Conservation (phyloP, 148 eudicot species). For the Rhododendron griersonianum region DNA sequence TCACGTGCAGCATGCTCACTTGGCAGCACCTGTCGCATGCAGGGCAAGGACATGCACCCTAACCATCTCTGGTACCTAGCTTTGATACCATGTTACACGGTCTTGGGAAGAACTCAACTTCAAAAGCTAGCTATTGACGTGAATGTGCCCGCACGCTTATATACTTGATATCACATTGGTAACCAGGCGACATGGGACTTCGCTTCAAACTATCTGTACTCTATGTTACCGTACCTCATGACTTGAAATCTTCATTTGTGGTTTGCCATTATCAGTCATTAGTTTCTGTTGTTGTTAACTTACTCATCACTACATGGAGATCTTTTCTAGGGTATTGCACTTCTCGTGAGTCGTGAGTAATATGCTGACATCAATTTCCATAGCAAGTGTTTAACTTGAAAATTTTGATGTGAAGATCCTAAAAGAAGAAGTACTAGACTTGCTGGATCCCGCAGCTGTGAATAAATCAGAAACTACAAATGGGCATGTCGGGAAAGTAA, state of each 20-base stretch:
- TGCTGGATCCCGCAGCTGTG: constrained; percentile 59
- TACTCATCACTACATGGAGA: background rate
- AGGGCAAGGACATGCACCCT: too few relatives aligned
- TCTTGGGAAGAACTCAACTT: too few relatives aligned
- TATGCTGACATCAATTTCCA: background rate
- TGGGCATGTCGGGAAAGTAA: constrained; percentile 55
- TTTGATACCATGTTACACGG: too few relatives aligned
- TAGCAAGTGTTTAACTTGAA: constrained; percentile 19
- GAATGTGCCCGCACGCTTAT: too few relatives aligned
- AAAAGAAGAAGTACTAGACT: constrained; percentile 95
- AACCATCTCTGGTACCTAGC: too few relatives aligned
- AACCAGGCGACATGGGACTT: too few relatives aligned
- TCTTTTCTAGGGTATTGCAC: background rate
- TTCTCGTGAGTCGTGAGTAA: background rate
- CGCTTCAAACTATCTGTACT: background rate
- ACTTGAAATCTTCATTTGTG: background rate
- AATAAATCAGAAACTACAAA: constrained; percentile 62
- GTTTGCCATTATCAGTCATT: background rate
- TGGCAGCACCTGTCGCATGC: too few relatives aligned
- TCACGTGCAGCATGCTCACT: too few relatives aligned
- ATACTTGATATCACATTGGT: too few relatives aligned
- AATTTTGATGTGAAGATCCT: constrained; percentile 60
- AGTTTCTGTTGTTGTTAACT: background rate
- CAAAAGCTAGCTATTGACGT: too few relatives aligned
- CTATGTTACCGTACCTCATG: background rate